Conservation (phyloP, 192 early-diverging fungal genomes). For the Kappamyces sp. region DNA sequence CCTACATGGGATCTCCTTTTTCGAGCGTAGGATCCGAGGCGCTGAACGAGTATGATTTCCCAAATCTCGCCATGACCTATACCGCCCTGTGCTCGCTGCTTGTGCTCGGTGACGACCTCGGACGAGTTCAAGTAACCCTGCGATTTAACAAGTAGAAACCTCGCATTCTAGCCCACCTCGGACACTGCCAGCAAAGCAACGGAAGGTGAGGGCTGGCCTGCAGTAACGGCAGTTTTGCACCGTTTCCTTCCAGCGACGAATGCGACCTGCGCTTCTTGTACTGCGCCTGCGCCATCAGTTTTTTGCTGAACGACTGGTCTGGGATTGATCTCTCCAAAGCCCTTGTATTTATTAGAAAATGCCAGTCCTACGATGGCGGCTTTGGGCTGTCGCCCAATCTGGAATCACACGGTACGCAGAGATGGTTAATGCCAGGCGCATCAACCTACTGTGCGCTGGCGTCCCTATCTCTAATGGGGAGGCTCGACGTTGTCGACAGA, state of each 20-base stretch:
- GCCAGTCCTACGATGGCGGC: conserved; percentile 65
- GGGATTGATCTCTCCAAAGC: conserved; percentile 66
- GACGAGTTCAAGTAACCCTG: conserved; percentile 47
- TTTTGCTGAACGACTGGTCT: conserved; percentile 84
- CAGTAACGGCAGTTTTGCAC: conserved; percentile 52
- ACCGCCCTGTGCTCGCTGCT: conserved; percentile 75
- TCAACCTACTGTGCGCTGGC: conserved; percentile 86
- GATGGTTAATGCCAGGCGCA: conserved; percentile 48
- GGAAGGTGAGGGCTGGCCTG: conserved; percentile 54
- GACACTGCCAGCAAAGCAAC: conserved; percentile 61
- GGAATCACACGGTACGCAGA: conserved; percentile 72
- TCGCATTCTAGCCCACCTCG: conserved; percentile 57
- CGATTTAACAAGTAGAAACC: conserved; percentile 33
- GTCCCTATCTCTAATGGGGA: conserved; percentile 67
- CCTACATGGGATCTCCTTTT: conserved; percentile 53
- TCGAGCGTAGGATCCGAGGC: conserved; percentile 2
- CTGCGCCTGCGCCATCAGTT: conserved; percentile 78
- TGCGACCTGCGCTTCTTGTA: conserved; percentile 86
- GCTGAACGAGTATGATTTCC: conserved; percentile 18
- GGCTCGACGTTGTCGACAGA: conserved; percentile 30
- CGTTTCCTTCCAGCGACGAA: conserved; percentile 65
- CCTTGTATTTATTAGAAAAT: conserved; percentile 51
- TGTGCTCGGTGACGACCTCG: conserved; percentile 83
- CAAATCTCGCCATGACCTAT: conserved; percentile 70
- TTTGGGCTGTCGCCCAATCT: conserved; percentile 69